Evolutionary conservation across 345 rosid species (phyloP).

Genomic region (Angophora floribunda): DNA sequence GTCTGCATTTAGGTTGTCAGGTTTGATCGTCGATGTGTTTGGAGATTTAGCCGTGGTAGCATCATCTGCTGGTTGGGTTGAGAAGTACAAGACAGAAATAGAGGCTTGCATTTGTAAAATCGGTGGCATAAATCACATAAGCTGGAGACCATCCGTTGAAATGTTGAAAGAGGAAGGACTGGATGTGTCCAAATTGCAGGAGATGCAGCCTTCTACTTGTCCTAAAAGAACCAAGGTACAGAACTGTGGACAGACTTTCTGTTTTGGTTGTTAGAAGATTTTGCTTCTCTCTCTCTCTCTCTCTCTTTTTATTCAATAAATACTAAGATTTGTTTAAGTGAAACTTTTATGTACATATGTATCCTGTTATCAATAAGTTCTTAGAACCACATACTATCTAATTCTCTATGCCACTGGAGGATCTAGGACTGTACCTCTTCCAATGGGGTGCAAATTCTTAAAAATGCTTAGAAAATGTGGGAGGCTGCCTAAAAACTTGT

Average conservation of each 20-base stretch:
- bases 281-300: not conserved
- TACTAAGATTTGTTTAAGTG: not conserved
- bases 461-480: not conserved
- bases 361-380: not conserved
- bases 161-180: constrained; percentile 90
- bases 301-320: not conserved
- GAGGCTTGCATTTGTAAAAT: constrained; percentile 49
- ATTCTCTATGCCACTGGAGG: not conserved
- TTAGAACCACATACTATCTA: not conserved
- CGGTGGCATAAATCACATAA: constrained; percentile 50
- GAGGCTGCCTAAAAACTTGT: not conserved
- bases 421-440: not conserved
- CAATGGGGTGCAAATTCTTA: not conserved
- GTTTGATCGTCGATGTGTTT: constrained; percentile 75
- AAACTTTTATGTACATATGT: not conserved
- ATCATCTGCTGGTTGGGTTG: constrained; percentile 97
- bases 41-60: constrained; percentile 93
- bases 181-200: constrained; percentile 34
- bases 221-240: constrained; percentile 63
- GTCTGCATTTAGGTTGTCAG: constrained; percentile 51
- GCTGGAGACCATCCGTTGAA: constrained; percentile 87
- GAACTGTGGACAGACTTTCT: not conserved
- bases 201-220: constrained; percentile 27
- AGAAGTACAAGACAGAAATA: constrained; percentile 58
- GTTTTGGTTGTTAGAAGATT: not conserved